Evolutionary conservation across 108 stramenopile species (phyloP).

Genomic region (Thalassiosira profunda): DNA sequence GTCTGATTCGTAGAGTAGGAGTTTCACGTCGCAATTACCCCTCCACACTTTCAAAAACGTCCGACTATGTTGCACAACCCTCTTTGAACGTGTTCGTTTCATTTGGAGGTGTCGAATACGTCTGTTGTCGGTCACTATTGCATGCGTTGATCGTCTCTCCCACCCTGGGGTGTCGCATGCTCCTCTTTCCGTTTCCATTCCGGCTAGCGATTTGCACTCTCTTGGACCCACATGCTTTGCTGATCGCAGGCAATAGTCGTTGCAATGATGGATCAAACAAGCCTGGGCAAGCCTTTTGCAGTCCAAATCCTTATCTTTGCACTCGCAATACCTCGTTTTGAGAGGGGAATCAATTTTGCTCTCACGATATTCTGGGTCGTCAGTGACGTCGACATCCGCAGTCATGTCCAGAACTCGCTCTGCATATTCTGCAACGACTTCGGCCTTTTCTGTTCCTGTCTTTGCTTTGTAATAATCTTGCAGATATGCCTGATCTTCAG

Average conservation of each 20-base stretch:
- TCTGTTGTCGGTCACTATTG: not conserved
- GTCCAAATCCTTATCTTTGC: not conserved
- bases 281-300: not conserved
- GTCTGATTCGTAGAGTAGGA: not conserved
- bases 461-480: constrained; percentile 9
- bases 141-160: not conserved
- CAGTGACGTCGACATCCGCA: constrained; percentile 1
- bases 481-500: constrained; percentile 9
- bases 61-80: constrained; percentile 11
- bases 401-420: constrained; percentile 12
- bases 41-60: not conserved
- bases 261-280: constrained; percentile 1
- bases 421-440: constrained; percentile 7
- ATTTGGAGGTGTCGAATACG: constrained; percentile 1
- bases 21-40: constrained; percentile 2
- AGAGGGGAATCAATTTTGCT: not conserved
- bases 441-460: constrained; percentile 4
- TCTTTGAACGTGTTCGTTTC: not conserved
- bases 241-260: not conserved
- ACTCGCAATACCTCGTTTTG: not conserved
- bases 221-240: not conserved
- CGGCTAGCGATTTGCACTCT: not conserved
- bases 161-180: not conserved
- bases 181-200: not conserved
- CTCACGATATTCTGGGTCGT: not conserved